phyloP scores from a whole-genome alignment of 208 protist species.

The Crithidia fasciculata region DNA sequence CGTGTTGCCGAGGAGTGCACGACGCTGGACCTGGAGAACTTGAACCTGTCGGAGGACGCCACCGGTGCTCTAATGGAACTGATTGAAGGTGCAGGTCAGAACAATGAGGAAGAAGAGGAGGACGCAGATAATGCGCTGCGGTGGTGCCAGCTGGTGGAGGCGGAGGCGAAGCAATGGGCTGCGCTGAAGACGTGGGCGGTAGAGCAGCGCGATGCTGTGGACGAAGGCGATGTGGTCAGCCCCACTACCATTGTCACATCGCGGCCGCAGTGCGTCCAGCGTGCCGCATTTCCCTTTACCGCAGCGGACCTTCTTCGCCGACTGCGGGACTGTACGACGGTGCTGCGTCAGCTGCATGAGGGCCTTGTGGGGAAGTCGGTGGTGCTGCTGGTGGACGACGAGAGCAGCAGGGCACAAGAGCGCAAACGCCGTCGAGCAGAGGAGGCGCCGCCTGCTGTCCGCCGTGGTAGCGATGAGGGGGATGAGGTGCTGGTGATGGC shows the following conservation, averaged over 20 bases:
- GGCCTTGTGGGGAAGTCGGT: background rate
- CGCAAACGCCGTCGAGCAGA: slow-evolving; percentile 26
- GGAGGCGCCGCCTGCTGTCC: too few species aligned
- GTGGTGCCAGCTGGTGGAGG: background rate
- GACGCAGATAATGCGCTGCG: background rate
- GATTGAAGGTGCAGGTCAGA: slow-evolving; percentile 29
- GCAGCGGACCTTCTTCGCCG: slow-evolving; percentile 7
- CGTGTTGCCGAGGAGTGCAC: slow-evolving; percentile 35
- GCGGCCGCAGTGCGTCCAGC: too few species aligned
- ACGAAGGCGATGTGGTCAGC: background rate
- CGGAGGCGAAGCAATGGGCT: background rate
- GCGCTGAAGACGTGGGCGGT: background rate
- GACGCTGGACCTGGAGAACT: slow-evolving; percentile 24
- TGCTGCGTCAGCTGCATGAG: slow-evolving; percentile 21
- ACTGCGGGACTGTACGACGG: slow-evolving; percentile 19
- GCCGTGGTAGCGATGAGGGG: background rate
- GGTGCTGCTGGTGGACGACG: background rate
- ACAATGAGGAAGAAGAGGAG: background rate
- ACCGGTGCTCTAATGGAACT: slow-evolving; percentile 45
- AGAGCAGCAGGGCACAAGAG: background rate
- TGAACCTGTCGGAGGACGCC: slow-evolving; percentile 41
- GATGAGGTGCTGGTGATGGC: background rate
- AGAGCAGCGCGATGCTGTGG: background rate
- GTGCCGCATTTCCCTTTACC: background rate
- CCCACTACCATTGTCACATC: too few species aligned